Evolutionary conservation across 2,329 filamentous ascomycete species (phyloP).

Genomic region (Colletotrichum coccodes): DNA sequence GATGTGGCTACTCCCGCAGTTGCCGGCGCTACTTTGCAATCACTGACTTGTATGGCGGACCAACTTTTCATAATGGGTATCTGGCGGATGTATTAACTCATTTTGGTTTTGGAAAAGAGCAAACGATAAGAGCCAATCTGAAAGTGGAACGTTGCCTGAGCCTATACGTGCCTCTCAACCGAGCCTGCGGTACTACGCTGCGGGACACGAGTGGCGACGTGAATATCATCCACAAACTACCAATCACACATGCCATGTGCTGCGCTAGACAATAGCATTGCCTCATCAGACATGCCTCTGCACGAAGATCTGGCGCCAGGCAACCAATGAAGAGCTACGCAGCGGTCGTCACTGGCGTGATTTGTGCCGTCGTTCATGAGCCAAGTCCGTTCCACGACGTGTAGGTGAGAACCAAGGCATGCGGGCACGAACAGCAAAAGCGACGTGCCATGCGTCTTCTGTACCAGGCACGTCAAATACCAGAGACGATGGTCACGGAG

Average conservation of each 20-base stretch:
- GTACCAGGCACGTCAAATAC: neutral
- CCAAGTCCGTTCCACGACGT: neutral
- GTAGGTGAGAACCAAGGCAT: neutral
- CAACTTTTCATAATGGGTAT: neutral
- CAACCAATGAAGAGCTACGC: neutral
- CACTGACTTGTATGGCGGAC: neutral
- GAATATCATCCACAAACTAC: neutral
- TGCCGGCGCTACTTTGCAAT: neutral
- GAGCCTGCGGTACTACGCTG: neutral
- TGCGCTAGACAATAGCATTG: neutral
- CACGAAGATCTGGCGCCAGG: neutral
- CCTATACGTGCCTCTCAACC: neutral
- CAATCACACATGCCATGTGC: neutral
- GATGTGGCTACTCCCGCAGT: neutral
- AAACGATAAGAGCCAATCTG: neutral
- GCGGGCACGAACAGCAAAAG: neutral
- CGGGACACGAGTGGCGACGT: neutral
- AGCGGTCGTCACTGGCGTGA: neutral
- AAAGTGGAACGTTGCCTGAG: neutral
- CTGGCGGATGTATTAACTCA: neutral
- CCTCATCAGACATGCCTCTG: neutral
- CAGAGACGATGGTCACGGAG: neutral
- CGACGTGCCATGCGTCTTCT: neutral
- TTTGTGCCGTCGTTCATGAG: neutral
- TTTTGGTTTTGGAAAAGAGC: neutral